These are phyloP conservation scores for Dictyostelium capitatum DNA, from an alignment of 78 protist genomes.

Conservation along the genomic window DNA sequence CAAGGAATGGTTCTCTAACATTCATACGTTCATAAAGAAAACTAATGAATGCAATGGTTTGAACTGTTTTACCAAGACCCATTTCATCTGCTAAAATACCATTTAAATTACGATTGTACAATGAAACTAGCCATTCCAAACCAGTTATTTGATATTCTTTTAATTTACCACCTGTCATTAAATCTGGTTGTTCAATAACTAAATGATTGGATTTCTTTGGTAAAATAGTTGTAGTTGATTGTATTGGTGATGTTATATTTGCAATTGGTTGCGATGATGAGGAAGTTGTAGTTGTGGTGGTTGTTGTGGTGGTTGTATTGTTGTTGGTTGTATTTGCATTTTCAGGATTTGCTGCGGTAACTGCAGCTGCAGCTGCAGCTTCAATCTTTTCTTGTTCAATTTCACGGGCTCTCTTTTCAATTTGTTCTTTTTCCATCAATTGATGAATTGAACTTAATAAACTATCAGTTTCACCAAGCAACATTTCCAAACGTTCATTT, in stretches of 20 bases:
- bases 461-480: conserved; percentile 73
- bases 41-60: conserved; percentile 89
- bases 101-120: conserved; percentile 93
- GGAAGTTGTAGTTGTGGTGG: not conserved
- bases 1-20: conserved; percentile 94
- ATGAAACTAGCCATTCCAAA: conserved; percentile 95
- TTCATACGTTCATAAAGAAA: conserved; percentile 82
- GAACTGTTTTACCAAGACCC: conserved; percentile 99
- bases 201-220: conserved; percentile 26
- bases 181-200: conserved; percentile 62
- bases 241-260: conserved; percentile 17
- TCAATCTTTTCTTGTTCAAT: conserved; percentile 18
- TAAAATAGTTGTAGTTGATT: conserved; percentile 23
- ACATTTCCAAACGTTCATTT: conserved; percentile 68
- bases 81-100: conserved; percentile 99
- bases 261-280: not conserved
- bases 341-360: not conserved
- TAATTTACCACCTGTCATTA: conserved; percentile 83
- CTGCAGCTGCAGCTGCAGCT: not conserved
- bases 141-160: conserved; percentile 92
- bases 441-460: conserved; percentile 35
- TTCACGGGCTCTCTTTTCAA: conserved; percentile 51
- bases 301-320: conserved; percentile 19
- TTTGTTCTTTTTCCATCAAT: conserved; percentile 66
- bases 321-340: not conserved